Base-by-base conservation (phyloP, 345 rosid species). In the Bruguiera sexangula region DNA sequence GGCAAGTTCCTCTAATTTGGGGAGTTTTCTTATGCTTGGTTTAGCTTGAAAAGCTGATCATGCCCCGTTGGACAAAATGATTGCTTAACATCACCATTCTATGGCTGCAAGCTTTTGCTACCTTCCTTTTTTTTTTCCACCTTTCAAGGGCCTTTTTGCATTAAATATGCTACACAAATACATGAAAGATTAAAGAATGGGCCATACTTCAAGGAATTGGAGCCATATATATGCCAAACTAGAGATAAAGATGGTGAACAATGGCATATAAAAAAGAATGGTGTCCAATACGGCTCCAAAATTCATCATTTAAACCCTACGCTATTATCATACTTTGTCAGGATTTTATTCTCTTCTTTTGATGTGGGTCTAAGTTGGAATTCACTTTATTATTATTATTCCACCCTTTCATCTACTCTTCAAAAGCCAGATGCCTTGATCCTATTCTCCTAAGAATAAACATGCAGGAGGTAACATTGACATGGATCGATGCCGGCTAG, bases 271-370 rank as follows among this genome's bases (percentile, higher is more conserved):
- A 37, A 31, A 34, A 13, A 27, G 52, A 39, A 56, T 74, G 63
- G 13, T 66, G 66, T 65, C 29, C 71, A 75, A 16, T 75, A 70
- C 24, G 60, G 60, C 31, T 27, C 43, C 31, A 9, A 52, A 65
- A 26, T 60, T 67, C 73, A 55, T 68, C 37, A 73, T 66, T 31
- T 67, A 18, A 69, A 65, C 39, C 50, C 46, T 71, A 76, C 55
- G 65, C 65, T 56, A 22, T 63, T 61, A 57, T 81, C 82, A 70
- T 67, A 80, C 75, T 69, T 76, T 74, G 59, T 67, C 77, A 83
- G 79, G 85, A 82, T 83, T 83, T 81, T 68, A 70, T 83, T 82
- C 87, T 76, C 83, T 82, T 84, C 83, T 83, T 85, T 83, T 83
- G 27, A 81, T 75, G 78, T 65, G 65, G 77, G 80, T 66, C 76